These are phyloP conservation scores for Iberis pinnata DNA, from an alignment of 345 rosid genomes.

Conservation along the genomic window DNA sequence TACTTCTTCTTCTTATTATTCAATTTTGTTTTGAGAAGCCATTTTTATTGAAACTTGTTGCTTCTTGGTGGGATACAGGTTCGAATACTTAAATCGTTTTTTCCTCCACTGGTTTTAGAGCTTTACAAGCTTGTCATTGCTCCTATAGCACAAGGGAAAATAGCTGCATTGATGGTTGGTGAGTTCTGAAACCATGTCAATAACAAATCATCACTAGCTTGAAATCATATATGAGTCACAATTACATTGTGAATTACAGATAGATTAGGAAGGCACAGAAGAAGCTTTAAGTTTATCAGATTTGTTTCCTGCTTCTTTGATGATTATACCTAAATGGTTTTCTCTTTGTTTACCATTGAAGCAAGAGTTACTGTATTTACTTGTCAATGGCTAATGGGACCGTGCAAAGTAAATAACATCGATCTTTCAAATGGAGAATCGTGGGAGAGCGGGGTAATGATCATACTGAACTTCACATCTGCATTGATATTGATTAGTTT, in stretches of 20 bases:
- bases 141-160: constrained; percentile 64
- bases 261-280: neutral
- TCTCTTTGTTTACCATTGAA: constrained; percentile 22
- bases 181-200: too few relatives aligned
- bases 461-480: neutral
- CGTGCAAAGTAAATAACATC: constrained; percentile 55
- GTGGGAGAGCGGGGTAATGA: constrained; percentile 62
- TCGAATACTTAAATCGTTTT: constrained; percentile 56
- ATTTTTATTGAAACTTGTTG: neutral
- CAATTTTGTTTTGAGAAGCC: neutral
- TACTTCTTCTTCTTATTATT: neutral
- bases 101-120: constrained; percentile 67
- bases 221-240: neutral
- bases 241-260: neutral
- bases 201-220: too few relatives aligned
- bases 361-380: constrained; percentile 82
- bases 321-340: neutral
- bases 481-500: constrained; percentile 4
- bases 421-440: constrained; percentile 75
- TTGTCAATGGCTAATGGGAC: constrained; percentile 96
- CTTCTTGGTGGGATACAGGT: constrained; percentile 38
- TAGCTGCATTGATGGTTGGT: constrained; percentile 90
- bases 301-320: neutral
- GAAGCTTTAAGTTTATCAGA: neutral
- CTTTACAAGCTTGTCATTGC: constrained; percentile 59